A percentile compares a stretch with the other conserved stretches of the same genome.
Evolutionary conservation across 2,329 filamentous ascomycete species (phyloP).

Genomic region (Aureobasidium sp.): DNA sequence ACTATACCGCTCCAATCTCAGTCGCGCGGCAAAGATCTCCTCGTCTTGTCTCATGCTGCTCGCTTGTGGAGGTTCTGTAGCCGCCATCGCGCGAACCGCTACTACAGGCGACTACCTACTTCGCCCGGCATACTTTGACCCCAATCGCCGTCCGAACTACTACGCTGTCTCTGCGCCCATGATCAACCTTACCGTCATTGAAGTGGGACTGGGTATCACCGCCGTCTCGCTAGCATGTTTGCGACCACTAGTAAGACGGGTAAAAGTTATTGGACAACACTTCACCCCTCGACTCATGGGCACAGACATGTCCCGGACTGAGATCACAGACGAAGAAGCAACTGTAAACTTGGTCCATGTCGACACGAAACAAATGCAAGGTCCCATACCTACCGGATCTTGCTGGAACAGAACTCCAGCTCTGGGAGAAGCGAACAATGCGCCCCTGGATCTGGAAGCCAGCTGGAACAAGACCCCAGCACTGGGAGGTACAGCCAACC

Average conservation of each 20-base stretch:
- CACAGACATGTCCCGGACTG: background rate
- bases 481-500: background rate
- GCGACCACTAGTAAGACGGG: slow-evolving; percentile 3
- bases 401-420: background rate
- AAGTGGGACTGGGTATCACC: background rate
- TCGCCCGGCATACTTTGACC: background rate
- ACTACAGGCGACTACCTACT: background rate
- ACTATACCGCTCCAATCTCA: background rate
- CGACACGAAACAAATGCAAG: background rate
- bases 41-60: background rate
- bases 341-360: background rate
- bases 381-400: background rate
- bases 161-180: background rate
- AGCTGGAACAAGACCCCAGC: background rate
- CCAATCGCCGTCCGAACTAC: background rate
- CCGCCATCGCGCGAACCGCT: background rate
- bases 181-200: background rate
- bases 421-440: background rate
- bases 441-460: background rate
- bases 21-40: slow-evolving; percentile 1
- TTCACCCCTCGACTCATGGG: background rate
- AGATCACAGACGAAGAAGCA: background rate
- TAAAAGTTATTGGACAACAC: background rate
- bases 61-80: background rate
- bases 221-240: background rate